These are phyloP conservation scores for Medicago truncatula DNA, from an alignment of 306 rosid genomes.

Conservation along the genomic window MtrunA17r5.0-ANR NC_053047.1:424001-424500, in stretches of 20 bases:
- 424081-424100: not conserved
- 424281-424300: not conserved
- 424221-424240: not conserved
- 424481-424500: not conserved
- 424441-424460: not conserved
- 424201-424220: not conserved
- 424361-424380: not conserved
- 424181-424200: not conserved
- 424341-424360: not conserved
- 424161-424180: not conserved
- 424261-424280: not conserved
- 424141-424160: not conserved
- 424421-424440: not conserved
- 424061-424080: not conserved
- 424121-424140: not conserved
- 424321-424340: not conserved
- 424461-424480: constrained; percentile 15
- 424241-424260: not conserved
- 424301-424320: not conserved
- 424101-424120: not conserved
- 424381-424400: not conserved
- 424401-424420: not conserved
- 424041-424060: not conserved
- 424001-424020: not conserved
- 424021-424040: not conserved